Evolutionary conservation across 305 asterid species (phyloP).

Genomic region (Fraxinus floribunda): DNA sequence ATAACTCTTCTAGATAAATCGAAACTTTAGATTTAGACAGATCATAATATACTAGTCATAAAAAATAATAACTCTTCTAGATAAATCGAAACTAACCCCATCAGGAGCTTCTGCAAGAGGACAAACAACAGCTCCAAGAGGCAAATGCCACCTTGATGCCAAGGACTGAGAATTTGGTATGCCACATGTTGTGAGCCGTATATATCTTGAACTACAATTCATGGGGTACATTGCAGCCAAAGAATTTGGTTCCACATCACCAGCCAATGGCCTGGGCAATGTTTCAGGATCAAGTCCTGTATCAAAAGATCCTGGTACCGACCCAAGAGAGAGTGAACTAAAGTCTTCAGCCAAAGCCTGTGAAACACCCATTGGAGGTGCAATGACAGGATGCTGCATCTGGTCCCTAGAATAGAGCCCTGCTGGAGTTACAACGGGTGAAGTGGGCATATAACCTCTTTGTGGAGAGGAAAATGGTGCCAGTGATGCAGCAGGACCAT

Average conservation of each 20-base stretch:
- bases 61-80: background rate
- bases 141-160: constrained; percentile 96
- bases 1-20: constrained; percentile 8
- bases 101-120: constrained; percentile 90
- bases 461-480: constrained; percentile 54
- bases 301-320: constrained; percentile 91
- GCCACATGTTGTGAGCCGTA: constrained; percentile 80
- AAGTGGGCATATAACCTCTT: constrained; percentile 66
- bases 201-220: constrained; percentile 74
- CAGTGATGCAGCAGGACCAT: constrained; percentile 53
- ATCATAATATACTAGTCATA: background rate
- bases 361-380: constrained; percentile 57
- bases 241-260: constrained; percentile 66
- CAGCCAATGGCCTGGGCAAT: constrained; percentile 92
- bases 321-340: constrained; percentile 80
- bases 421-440: constrained; percentile 45
- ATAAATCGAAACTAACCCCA: constrained; percentile 62
- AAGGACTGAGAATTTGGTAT: constrained; percentile 90
- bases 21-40: constrained; percentile 32
- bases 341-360: constrained; percentile 87
- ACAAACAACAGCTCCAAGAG: constrained; percentile 94
- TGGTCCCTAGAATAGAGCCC: constrained; percentile 49
- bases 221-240: constrained; percentile 69
- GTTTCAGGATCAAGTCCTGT: constrained; percentile 66
- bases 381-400: constrained; percentile 51